Evolutionary conservation across 345 rosid genomes (phyloP).

Genomic region (Punica granatum): DNA sequence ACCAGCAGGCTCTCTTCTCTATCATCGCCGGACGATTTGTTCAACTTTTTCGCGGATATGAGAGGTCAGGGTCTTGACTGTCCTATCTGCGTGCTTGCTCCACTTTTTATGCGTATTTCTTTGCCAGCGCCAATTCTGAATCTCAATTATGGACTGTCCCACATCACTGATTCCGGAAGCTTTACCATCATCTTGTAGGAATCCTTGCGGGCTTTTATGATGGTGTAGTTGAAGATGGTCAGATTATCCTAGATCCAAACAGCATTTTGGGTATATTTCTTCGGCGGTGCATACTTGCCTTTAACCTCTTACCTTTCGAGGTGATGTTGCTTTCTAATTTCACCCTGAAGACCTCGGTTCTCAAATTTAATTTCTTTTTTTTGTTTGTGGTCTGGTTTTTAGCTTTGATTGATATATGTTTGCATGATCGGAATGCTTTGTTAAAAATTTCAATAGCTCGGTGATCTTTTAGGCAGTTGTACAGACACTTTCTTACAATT

Average conservation of each 20-base stretch:
- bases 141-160: not conserved
- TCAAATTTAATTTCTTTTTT: not conserved
- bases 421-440: not conserved
- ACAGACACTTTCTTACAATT: not conserved
- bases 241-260: constrained; percentile 73
- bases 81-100: not conserved
- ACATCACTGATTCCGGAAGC: not conserved
- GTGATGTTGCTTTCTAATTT: constrained; percentile 20
- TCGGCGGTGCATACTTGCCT: constrained; percentile 82
- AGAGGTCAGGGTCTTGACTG: constrained; percentile 43
- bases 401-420: not conserved
- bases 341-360: not conserved
- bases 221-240: constrained; percentile 62
- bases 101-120: not conserved
- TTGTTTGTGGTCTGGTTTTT: not conserved
- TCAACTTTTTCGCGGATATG: constrained; percentile 68
- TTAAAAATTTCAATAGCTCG: not conserved
- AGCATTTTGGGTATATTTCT: constrained; percentile 83
- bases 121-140: not conserved
- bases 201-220: constrained; percentile 67
- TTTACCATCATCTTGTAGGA: constrained; percentile 23
- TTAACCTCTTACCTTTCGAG: constrained; percentile 74
- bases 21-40: constrained; percentile 72
- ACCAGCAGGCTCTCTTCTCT: constrained; percentile 54
- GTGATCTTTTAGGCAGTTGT: not conserved